Conservation (phyloP, 2,329 filamentous ascomycete species). For the Sclerotinia subarctica region DNA sequence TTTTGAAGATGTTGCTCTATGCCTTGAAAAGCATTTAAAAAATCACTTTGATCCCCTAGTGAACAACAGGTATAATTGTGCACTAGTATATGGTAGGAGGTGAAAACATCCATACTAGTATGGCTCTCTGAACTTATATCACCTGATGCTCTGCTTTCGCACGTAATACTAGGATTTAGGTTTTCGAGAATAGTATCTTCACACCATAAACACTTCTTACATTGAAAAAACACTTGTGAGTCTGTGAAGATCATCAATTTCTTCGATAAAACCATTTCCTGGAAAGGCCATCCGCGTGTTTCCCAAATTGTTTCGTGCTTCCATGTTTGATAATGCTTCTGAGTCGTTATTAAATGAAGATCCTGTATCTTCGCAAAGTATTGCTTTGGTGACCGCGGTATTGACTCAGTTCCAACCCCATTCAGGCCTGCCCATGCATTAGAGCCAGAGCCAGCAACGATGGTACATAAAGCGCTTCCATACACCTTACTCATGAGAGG, state of each 20-base stretch:
- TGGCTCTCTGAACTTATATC: conserved; percentile 1
- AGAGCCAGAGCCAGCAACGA: conserved; percentile 29
- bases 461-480: conserved; percentile 24
- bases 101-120: not conserved
- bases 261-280: conserved; percentile 19
- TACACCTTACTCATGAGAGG: conserved; percentile 28
- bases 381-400: conserved; percentile 2
- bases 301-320: conserved; percentile 10
- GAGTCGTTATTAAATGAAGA: not conserved
- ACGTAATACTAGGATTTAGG: not conserved
- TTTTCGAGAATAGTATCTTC: conserved; percentile 15
- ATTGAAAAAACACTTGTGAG: conserved; percentile 17
- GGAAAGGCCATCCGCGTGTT: conserved; percentile 21
- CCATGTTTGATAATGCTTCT: conserved; percentile 14
- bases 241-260: conserved; percentile 21
- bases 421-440: conserved; percentile 28
- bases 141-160: not conserved
- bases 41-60: not conserved
- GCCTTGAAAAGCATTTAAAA: conserved; percentile 12
- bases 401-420: conserved; percentile 4
- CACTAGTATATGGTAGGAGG: not conserved
- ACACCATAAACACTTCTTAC: conserved; percentile 11
- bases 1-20: conserved; percentile 5
- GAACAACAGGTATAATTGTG: not conserved
- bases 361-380: not conserved